A percentile compares a stretch with the other conserved stretches of the same genome.
These are phyloP conservation scores for Mortierella sp. DNA, from an alignment of 371 early-diverging fungal species.

Conservation along the genomic window DNA sequence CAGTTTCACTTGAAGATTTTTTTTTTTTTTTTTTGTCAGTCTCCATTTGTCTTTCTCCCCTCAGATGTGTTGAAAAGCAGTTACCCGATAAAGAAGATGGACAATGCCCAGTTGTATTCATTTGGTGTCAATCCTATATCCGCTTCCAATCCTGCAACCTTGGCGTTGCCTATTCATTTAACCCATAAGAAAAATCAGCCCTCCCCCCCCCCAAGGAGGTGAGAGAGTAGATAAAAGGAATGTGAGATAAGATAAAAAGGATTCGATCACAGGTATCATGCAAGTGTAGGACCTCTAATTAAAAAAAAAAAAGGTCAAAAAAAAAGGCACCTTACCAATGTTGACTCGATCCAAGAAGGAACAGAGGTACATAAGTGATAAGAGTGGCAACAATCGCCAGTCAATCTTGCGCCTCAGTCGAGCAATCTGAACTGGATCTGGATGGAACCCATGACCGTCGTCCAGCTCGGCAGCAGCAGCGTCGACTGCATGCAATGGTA, in stretches of 20 bases:
- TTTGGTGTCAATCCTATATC: slow-evolving; percentile 59
- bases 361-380: slow-evolving; percentile 63
- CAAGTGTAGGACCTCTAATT: too few relatives aligned
- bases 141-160: slow-evolving; percentile 55
- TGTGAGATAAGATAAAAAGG: too few relatives aligned
- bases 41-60: too few relatives aligned
- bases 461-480: neutral
- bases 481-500: neutral
- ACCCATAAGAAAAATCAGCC: slow-evolving; percentile 79
- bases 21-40: neutral
- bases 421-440: slow-evolving; percentile 27
- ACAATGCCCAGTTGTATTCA: slow-evolving; percentile 71
- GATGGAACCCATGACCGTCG: slow-evolving; percentile 14
- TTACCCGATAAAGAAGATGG: slow-evolving; percentile 79
- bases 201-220: too few relatives aligned
- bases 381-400: slow-evolving; percentile 57
- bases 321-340: too few relatives aligned
- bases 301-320: too few relatives aligned
- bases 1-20: neutral
- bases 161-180: slow-evolving; percentile 63
- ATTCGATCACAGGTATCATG: too few relatives aligned
- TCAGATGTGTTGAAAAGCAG: neutral
- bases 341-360: slow-evolving; percentile 67
- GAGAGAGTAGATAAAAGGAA: too few relatives aligned
- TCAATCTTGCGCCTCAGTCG: slow-evolving; percentile 59